Evolutionary conservation across 169 alveolate genomes (phyloP), one percentile per base, ranked within the genome.

Genomic region (Cryptosporidium muris): DNA sequence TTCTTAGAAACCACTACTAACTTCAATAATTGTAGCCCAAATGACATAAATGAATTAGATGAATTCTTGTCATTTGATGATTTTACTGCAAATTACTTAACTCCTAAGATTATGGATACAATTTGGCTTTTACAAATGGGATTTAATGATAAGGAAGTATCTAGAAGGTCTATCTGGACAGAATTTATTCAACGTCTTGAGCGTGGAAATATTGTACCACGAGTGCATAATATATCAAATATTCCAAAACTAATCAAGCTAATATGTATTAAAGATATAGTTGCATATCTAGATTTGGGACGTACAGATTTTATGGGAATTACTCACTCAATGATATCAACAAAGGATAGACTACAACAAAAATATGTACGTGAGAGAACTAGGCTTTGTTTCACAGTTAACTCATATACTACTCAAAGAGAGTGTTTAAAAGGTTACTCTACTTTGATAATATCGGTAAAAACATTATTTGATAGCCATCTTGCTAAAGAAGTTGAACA

Each of bases 341-440:
- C 63, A 40, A 74, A 74, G 43, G 54, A 45, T 16, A 74, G 51
- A 42, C 68, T 74, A 6, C 85, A 74, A 51, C 85, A 74, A 2
- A 74, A 74, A 25, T 74, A 74, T 34, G 85, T 74, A 7, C 54
- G 85, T 14, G 85, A 74, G 25, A 54, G 85, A 42, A 74, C 85
- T 11, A 74, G 85, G 60, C 3, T 74, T 25, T 74, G 85, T 60
- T 74, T 74, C 47, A 60, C 85, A 3, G 85, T 74, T 16, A 68
- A 74, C 49, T 74, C 85, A 1, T 74, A 58, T 42, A 62, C 63
- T 6, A 74, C 85, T 14, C 74, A 74, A 62, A 74, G 37, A 43
- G 85, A 74, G 45, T 74, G 85, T 74, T 47, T 74, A 43, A 74
- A 42, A 36, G 85, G 85, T 14, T 74, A 58, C 45, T 74, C 85